Percentiles rank a stretch among this genome's conserved stretches.
These are phyloP conservation scores for Lentinus tigrinus DNA, from an alignment of 768 basidiomycete genomes.

Conservation along the genomic window DNA sequence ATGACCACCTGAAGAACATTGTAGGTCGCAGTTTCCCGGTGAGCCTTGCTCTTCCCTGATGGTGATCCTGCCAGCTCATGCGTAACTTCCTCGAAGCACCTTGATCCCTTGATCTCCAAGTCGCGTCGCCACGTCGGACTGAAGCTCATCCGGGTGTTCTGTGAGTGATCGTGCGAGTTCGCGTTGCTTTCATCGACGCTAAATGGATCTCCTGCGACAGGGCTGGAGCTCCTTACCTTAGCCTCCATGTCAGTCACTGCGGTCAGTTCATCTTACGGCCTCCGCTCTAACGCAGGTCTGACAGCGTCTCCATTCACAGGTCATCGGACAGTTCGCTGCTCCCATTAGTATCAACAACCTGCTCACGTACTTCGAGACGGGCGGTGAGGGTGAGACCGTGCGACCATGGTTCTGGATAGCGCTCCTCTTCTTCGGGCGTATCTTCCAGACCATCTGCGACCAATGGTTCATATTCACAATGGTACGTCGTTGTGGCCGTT, in stretches of 20 bases:
- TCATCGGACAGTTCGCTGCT: slow-evolving; percentile 17
- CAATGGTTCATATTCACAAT: slow-evolving; percentile 42
- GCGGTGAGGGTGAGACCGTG: slow-evolving; percentile 34
- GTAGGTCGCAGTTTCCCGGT: slow-evolving; percentile 27
- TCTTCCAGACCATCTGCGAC: slow-evolving; percentile 34
- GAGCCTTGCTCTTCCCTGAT: slow-evolving; percentile 6
- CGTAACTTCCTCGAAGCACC: slow-evolving; percentile 14
- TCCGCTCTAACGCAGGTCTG: background rate
- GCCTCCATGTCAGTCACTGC: slow-evolving; percentile 15
- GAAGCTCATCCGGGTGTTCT: slow-evolving; percentile 30
- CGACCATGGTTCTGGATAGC: slow-evolving; percentile 51
- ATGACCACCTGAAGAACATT: slow-evolving; percentile 28
- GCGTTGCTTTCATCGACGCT: background rate
- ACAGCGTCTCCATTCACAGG: slow-evolving; percentile 8
- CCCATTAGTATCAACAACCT: slow-evolving; percentile 38
- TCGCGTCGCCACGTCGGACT: slow-evolving; percentile 33
- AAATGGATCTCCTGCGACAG: slow-evolving; percentile 9
- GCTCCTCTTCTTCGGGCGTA: slow-evolving; percentile 34
- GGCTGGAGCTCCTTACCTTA: slow-evolving; percentile 16
- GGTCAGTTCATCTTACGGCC: slow-evolving; percentile 7
- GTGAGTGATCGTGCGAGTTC: slow-evolving; percentile 8
- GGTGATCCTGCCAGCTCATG: background rate
- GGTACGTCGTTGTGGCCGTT: slow-evolving; percentile 11
- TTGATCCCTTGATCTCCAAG: slow-evolving; percentile 38
- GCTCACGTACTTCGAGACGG: slow-evolving; percentile 40